These are phyloP conservation scores for Penicillium sclerotiorum DNA, from an alignment of 2,329 filamentous ascomycete species.

Conservation along the genomic window DNA sequence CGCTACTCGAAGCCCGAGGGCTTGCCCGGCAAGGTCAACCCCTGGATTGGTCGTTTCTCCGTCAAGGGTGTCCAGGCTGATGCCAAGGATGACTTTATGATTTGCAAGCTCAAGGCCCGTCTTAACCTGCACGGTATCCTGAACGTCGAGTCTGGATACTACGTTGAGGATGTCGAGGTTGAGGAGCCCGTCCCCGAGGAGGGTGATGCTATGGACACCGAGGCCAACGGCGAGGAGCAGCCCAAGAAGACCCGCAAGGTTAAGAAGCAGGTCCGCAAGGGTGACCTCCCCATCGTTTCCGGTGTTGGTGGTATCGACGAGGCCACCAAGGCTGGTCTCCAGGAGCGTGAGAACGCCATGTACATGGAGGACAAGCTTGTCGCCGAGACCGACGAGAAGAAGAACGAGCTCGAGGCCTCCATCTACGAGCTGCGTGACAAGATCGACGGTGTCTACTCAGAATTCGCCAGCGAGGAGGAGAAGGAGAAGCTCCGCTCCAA, in stretches of 20 bases:
- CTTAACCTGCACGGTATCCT: slow-evolving; percentile 95
- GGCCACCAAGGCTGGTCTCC: slow-evolving; percentile 59
- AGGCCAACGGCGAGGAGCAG: slow-evolving; percentile 65
- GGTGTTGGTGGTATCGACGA: slow-evolving; percentile 80
- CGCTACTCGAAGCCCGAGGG: slow-evolving; percentile 84
- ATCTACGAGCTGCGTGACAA: slow-evolving; percentile 97
- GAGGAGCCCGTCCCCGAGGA: slow-evolving; percentile 88
- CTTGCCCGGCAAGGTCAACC: slow-evolving; percentile 85
- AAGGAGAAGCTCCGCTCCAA: slow-evolving; percentile 83
- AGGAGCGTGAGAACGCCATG: slow-evolving; percentile 86
- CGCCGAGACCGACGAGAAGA: slow-evolving; percentile 97
- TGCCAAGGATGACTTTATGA: slow-evolving; percentile 96
- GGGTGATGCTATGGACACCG: slow-evolving; percentile 77
- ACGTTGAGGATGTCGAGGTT: slow-evolving; percentile 95
- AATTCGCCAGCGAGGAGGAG: slow-evolving; percentile 89
- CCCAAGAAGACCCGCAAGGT: slow-evolving; percentile 91
- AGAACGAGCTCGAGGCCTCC: slow-evolving; percentile 98
- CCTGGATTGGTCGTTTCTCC: slow-evolving; percentile 96
- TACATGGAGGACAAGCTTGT: slow-evolving; percentile 98
- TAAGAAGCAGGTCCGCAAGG: slow-evolving; percentile 99
- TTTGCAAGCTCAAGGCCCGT: slow-evolving; percentile 98
- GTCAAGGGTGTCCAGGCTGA: slow-evolving; percentile 97
- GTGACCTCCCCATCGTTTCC: slow-evolving; percentile 83
- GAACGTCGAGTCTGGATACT: slow-evolving; percentile 96
- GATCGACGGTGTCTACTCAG: slow-evolving; percentile 86